Base-by-base conservation (phyloP, 1,284 basidiomycete species). In the Pseudomicrostroma phylloplanum region DNA sequence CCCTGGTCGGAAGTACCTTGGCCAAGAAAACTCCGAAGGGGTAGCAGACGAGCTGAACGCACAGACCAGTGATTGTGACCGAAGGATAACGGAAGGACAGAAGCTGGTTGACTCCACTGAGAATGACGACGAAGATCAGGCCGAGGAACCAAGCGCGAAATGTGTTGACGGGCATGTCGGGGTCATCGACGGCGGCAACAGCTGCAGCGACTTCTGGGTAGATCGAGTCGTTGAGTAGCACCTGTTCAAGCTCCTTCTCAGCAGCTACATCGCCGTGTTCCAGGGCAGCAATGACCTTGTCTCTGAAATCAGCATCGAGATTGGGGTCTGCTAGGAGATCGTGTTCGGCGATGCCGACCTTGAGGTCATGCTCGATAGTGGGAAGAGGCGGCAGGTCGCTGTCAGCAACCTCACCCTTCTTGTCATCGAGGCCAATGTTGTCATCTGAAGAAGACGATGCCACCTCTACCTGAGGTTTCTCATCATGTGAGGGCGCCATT, bases 111-210 rank as follows among this genome's bases (percentile, higher is more conserved):
- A 75, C 55, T 6, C 62, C 70, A 19, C 71, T 71, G 7, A 70
- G 58, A 1, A 78, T 48, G 12, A 71, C 66, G 1, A 68, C 67
- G 3, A 75, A 60, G 0, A 69, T 54, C 0, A 74, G 19, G 2
- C 74, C 76, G 0, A 78, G 64, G 54, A 74, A 39, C 49, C 72
- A 60, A 1, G 71, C 67, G 15, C 76, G 71, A 56, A 77, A 65
- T 0, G 76, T 76, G 60, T 74, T 65, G 23, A 66, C 62, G 6
- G 74, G 74, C 68, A 73, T 72, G 8, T 56, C 40, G 0, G 70
- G 67, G 54, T 78, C 76, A 55, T 78, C 76, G 21, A 75, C 59
- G 51, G 76, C 76, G 12, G 71, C 70, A 6, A 76, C 70, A 3
- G 76, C 66, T 1, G 74, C 70, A 1, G 73, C 70, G 36, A 77